Evolutionary conservation across 306 rosid genomes (phyloP).

Genomic region (Mimosa pudica): DNA sequence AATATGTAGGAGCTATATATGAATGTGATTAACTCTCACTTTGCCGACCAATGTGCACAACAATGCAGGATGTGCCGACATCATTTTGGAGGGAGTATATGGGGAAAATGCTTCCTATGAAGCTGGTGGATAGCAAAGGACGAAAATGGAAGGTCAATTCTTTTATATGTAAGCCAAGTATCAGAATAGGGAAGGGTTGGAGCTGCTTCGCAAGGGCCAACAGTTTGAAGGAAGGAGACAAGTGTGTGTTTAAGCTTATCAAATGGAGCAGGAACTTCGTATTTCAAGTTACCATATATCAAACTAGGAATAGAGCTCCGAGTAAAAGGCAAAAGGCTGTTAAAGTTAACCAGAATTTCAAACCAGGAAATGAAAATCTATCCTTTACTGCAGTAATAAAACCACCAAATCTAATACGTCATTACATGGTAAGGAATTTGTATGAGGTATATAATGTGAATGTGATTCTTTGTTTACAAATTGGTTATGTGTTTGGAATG

Average conservation of each 20-base stretch:
- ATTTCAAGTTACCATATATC: not conserved
- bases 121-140: not conserved
- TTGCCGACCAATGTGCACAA: not conserved
- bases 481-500: not conserved
- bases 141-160: not conserved
- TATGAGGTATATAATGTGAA: not conserved
- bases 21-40: not conserved
- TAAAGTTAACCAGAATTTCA: conserved; percentile 17
- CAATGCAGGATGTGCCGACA: conserved; percentile 35
- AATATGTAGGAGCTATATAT: not conserved
- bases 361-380: not conserved
- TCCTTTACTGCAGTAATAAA: conserved; percentile 7
- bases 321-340: conserved; percentile 4
- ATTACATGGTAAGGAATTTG: conserved; percentile 35
- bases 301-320: not conserved
- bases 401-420: no score
- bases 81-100: not conserved
- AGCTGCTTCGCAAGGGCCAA: not conserved
- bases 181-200: not conserved
- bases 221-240: not conserved
- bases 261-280: not conserved
- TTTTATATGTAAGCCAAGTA: not conserved
- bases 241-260: conserved; percentile 5
- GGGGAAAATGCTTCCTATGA: not conserved
- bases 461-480: not conserved